A percentile compares a stretch with the other conserved stretches of the same genome.
Conservation (phyloP, 495 filamentous ascomycete genomes). For the Aspergillus bertholletiae region DNA sequence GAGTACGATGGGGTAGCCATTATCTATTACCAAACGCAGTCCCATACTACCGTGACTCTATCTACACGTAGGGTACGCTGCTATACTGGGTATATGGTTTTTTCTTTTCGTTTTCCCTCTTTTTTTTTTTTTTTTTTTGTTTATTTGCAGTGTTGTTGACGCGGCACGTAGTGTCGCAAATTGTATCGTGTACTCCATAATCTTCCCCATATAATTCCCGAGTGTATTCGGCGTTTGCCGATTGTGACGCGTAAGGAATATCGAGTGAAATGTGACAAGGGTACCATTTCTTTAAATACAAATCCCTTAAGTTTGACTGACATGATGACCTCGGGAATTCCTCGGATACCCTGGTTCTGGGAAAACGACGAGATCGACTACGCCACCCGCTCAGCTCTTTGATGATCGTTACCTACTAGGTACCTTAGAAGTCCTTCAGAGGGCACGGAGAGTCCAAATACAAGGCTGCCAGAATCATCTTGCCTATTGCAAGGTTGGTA, state of each 20-base stretch:
- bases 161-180: neutral
- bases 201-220: neutral
- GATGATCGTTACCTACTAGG: neutral
- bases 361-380: neutral
- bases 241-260: neutral
- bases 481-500: neutral
- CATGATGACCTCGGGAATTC: neutral
- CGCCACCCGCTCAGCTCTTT: neutral
- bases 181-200: neutral
- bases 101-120: too few species aligned
- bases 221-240: neutral
- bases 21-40: neutral
- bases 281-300: neutral
- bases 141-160: neutral
- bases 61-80: neutral
- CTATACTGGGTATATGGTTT: neutral
- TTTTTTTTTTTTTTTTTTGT: too few species aligned
- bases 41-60: neutral
- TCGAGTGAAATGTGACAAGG: neutral
- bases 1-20: neutral
- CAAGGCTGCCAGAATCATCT: too few species aligned
- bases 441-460: too few species aligned
- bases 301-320: neutral
- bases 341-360: neutral
- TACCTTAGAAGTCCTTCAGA: too few species aligned